Base-by-base conservation (phyloP, 2,329 filamentous ascomycete genomes). In the Tetracladium maxilliforme region DNA sequence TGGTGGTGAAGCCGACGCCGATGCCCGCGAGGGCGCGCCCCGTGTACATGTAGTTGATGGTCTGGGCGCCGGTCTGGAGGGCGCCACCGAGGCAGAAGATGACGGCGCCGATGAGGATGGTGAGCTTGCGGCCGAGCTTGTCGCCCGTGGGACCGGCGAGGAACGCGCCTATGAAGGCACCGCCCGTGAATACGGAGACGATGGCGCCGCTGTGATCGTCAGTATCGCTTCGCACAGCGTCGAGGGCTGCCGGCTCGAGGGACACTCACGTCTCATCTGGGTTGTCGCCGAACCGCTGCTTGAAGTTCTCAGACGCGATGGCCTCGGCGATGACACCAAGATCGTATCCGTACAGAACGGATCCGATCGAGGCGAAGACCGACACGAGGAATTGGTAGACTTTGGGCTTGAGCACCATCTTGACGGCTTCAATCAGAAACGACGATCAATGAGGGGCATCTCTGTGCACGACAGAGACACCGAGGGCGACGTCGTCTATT, bases 181-280 rank as follows among this genome's bases (percentile, higher is more conserved):
- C 70, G 3, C 64, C 75, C 0, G 80, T 87, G 46, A 87, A 86
- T 30, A 84, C 61, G 2, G 76, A 79, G 2, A 86, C 79, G 1
- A 83, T 74, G 4, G 76, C 66, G 26, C 76, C 78, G 19, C 62
- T 73, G n/a, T n/a, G n/a, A n/a, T n/a, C 23, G 5, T 19, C 24
- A 7, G 14, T 6, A 23, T 11, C 10, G 16, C 7, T 19, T 10
- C 8, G 15, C 11, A 19, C 14, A n/a, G 16, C 15, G 6, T 23
- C 11, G 7, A 20, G 18, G 23, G 10, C n/a, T 14, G n/a, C 23
- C 30, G 23, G 27, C 28, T 29, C 25, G 35, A 30, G 26, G 19
- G 11, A 14, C 24, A 37, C 43, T 35, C 32, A 54, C 52, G 47
- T 52, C 31, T 59, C 40, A n/a, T 44, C 35, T 11, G 40, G 34